Percentiles rank a stretch among this genome's conserved stretches.
These are phyloP conservation scores for Termitomyces sp. DNA, from an alignment of 768 basidiomycete genomes.

Conservation along the genomic window DNA sequence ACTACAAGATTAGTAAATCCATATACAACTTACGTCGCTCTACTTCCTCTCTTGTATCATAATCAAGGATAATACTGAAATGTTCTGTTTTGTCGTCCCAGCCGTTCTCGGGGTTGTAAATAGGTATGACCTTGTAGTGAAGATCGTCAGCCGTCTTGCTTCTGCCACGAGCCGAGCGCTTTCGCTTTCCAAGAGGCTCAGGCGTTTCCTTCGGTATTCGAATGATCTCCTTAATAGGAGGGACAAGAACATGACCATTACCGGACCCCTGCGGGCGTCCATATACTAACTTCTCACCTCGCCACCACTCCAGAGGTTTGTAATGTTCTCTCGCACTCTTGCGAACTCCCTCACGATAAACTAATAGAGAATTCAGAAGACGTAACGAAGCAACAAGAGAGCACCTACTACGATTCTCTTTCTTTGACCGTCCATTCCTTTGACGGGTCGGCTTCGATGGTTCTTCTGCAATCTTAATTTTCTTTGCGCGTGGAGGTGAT, in stretches of 20 bases:
- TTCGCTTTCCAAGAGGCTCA: conserved; percentile 29
- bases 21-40: conserved; percentile 55
- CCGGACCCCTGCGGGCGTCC: conserved; percentile 41
- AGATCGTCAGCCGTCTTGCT: conserved; percentile 43
- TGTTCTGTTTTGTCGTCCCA: conserved; percentile 81
- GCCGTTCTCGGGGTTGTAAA: conserved; percentile 59
- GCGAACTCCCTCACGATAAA: conserved; percentile 51
- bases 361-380: conserved; percentile 14
- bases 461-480: conserved; percentile 21
- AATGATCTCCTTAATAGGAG: conserved; percentile 59
- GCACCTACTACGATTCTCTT: conserved; percentile 34
- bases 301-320: conserved; percentile 85
- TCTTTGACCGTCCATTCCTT: conserved; percentile 25
- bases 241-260: conserved; percentile 41
- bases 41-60: conserved; percentile 51
- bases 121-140: conserved; percentile 17
- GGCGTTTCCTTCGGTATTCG: conserved; percentile 38
- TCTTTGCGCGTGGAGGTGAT: conserved; percentile 28
- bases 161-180: conserved; percentile 38
- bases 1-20: not conserved
- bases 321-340: conserved; percentile 65
- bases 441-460: conserved; percentile 15
- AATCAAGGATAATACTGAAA: conserved; percentile 65
- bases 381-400: not conserved
- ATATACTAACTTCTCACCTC: conserved; percentile 86